Base-by-base conservation (phyloP, 495 filamentous ascomycete species). In the Paragyromitra xinjiangensis region DNA sequence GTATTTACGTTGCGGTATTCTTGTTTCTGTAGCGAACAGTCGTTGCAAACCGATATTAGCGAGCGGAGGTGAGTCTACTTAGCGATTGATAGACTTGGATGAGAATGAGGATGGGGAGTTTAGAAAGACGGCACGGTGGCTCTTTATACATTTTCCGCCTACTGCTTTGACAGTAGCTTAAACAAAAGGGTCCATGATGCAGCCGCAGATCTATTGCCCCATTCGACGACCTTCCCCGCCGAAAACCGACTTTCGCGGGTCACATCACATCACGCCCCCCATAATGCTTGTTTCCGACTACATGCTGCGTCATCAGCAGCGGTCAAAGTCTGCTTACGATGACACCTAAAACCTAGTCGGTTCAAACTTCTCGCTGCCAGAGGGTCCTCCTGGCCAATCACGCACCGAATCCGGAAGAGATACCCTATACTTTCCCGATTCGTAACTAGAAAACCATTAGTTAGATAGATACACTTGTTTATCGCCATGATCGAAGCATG, bases 371-470 rank as follows among this genome's bases (percentile, higher is more conserved):
- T 34, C 40, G 14, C 42, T 37, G 58, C 37, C 29, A 62, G 58
- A 11, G 58, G 55, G 22, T 59, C 39, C 50, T 69, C 55, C 37
- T 45, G 50, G 62, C 29, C 51, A 63, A 73, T 73, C 63, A 16
- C 34, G 26, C 44, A 40, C 50, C 61, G 26, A 44, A 73, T 66
- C 61, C 22, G 70, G 70, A 56, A 59, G 61, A 66, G 39, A 39
- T 66, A 58, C 62, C 63, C 71, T 64, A 40, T 64, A 67, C 48
- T 66, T 67, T 67, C 71, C 59, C 69, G 59, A 72, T 72, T 40
- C n/a, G 71, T 44, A 39, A 50, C 7, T 22, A 48, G 5, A 29
- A 64, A 64, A 45, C 19, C 19, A 48, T 65, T 45, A 64, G 40
- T 34, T 34, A 34, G 29, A 34, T 34, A 34, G 29, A 62, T 19